Conservation (phyloP, 2,329 filamentous ascomycete genomes). For the Pseudocercospora crystallina region DNA sequence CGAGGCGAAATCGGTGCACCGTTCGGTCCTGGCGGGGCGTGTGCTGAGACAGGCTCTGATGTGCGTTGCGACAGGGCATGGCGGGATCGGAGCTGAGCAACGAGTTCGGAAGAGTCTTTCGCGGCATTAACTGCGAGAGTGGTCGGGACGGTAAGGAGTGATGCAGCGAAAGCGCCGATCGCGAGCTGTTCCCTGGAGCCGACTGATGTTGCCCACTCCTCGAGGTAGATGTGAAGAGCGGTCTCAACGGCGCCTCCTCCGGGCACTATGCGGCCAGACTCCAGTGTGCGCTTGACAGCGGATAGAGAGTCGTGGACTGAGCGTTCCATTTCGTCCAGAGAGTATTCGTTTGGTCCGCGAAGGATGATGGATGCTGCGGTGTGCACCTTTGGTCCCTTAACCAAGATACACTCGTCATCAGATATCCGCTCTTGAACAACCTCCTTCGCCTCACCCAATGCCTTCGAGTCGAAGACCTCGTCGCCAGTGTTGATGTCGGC, state of each 20-base stretch:
- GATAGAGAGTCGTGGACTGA: constrained; percentile 96
- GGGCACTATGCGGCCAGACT: constrained; percentile 94
- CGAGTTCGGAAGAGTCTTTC: constrained; percentile 92
- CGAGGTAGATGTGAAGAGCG: constrained; percentile 97
- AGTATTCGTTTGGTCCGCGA: constrained; percentile 92
- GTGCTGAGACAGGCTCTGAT: constrained; percentile 66
- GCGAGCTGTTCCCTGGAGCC: constrained; percentile 94
- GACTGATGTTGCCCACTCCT: constrained; percentile 97
- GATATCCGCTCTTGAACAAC: constrained; percentile 98
- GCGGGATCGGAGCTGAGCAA: constrained; percentile 89
- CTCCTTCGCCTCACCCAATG: constrained; percentile 88
- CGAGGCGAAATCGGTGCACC: constrained; percentile 24
- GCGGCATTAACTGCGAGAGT: constrained; percentile 96
- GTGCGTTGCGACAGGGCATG: constrained; percentile 93
- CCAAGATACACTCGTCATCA: constrained; percentile 95
- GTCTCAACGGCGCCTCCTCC: constrained; percentile 97
- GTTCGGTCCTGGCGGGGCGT: constrained; percentile 22
- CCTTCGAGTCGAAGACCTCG: constrained; percentile 89
- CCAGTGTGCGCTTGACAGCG: constrained; percentile 93
- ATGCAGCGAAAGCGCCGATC: constrained; percentile 94
- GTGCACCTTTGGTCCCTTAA: constrained; percentile 93
- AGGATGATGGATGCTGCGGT: constrained; percentile 95
- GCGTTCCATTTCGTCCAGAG: constrained; percentile 98
- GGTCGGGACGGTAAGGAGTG: constrained; percentile 91
- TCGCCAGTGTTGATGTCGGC: constrained; percentile 91